Conservation (phyloP, 202 grass and related monocot species). For the Dendrocalamus latiflorus region DNA sequence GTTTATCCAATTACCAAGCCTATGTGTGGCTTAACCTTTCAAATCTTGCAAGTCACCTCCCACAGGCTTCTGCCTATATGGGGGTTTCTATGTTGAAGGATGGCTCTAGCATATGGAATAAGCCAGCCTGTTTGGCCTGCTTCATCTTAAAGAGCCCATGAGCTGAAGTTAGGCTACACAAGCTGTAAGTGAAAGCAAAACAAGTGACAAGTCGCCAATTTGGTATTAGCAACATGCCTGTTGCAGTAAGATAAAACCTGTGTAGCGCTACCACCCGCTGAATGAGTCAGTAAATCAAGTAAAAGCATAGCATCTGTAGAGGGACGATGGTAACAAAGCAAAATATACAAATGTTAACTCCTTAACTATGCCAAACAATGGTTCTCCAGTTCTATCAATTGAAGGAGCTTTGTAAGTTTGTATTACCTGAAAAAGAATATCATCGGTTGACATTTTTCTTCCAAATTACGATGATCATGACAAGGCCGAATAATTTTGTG, state of each 20-base stretch:
- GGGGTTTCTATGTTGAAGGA: not conserved
- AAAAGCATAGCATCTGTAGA: not conserved
- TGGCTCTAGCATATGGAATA: not conserved
- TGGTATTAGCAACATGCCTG: not conserved
- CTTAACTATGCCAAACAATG: not conserved
- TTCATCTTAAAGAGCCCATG: not conserved
- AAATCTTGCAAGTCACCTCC: not conserved
- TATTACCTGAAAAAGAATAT: not conserved
- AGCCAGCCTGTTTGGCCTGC: not conserved
- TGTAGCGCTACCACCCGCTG: not conserved
- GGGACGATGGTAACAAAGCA: not conserved
- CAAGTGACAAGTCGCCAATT: not conserved
- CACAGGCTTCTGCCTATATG: not conserved
- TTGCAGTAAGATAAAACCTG: not conserved
- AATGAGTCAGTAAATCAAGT: not conserved
- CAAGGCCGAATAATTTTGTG: not conserved
- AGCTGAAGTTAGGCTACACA: not conserved
- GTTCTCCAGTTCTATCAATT: not conserved
- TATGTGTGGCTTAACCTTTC: not conserved
- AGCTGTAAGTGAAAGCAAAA: not conserved
- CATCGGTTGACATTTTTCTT: not conserved
- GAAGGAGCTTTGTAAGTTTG: not conserved
- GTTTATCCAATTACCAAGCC: not conserved
- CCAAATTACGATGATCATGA: not conserved
- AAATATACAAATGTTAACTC: not conserved